phyloP scores from a whole-genome alignment of 2,329 filamentous ascomycete genomes.

The Penicillium sp. region DNA sequence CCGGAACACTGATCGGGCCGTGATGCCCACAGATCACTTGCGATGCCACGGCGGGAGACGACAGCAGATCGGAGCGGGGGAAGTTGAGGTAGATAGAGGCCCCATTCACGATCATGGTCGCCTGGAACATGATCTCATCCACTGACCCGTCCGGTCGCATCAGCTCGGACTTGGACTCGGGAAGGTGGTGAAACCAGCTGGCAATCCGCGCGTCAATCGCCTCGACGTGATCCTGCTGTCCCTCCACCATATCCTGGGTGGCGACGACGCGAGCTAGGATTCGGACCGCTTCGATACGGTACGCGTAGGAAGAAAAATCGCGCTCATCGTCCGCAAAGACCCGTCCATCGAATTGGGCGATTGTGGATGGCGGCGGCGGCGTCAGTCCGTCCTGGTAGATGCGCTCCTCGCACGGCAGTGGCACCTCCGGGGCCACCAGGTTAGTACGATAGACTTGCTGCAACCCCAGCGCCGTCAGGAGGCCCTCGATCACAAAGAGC shows the following conservation, averaged over 20 bases:
- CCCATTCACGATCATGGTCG: conserved; percentile 66
- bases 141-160: conserved; percentile 64
- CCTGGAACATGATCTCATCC: conserved; percentile 90
- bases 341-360: conserved; percentile 70
- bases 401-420: conserved; percentile 76
- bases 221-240: conserved; percentile 52
- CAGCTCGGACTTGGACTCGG: conserved; percentile 63
- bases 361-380: conserved; percentile 54
- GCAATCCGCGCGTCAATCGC: conserved; percentile 53
- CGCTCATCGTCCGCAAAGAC: conserved; percentile 65
- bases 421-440: conserved; percentile 63
- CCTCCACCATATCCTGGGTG: conserved; percentile 33
- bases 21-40: conserved; percentile 44
- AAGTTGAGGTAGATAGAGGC: conserved; percentile 70
- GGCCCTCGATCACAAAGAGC: conserved; percentile 71
- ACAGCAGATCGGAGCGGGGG: conserved; percentile 66
- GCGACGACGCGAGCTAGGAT: conserved; percentile 70
- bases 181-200: conserved; percentile 77
- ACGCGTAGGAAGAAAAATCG: conserved; percentile 75
- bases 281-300: conserved; percentile 72
- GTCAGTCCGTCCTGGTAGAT: conserved; percentile 50
- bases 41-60: conserved; percentile 44
- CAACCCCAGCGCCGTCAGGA: conserved; percentile 66
- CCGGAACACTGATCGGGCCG: conserved; percentile 34
- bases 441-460: conserved; percentile 55